Evolutionary conservation across 2,329 filamentous ascomycete genomes (phyloP).

Genomic region (Paraphaeosphaeria sporulosa): DNA sequence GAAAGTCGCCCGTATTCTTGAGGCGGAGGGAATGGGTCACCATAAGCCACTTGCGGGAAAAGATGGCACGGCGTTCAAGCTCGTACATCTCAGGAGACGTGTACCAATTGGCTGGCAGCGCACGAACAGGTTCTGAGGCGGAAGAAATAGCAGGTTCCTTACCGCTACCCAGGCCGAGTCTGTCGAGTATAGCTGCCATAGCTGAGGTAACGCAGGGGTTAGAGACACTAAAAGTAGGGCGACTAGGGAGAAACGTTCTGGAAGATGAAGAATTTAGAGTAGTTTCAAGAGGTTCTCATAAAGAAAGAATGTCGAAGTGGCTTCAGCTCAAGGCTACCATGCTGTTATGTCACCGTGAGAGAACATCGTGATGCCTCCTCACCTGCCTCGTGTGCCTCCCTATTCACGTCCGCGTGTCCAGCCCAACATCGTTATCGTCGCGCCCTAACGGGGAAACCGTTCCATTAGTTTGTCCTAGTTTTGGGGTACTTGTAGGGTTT

Average conservation of each 20-base stretch:
- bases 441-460: conserved; percentile 16
- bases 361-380: conserved; percentile 7
- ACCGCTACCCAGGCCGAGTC: conserved; percentile 11
- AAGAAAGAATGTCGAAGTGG: neutral
- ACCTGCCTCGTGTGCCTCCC: conserved; percentile 4
- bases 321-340: conserved; percentile 1
- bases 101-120: conserved; percentile 49
- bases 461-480: conserved; percentile 11
- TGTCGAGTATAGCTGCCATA: conserved; percentile 14
- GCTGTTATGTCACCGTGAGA: conserved; percentile 1
- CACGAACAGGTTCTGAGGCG: conserved; percentile 35
- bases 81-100: conserved; percentile 50
- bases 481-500: neutral
- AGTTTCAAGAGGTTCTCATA: conserved; percentile 4
- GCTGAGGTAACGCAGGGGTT: neutral
- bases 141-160: neutral
- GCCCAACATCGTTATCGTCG: conserved; percentile 11
- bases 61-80: conserved; percentile 55
- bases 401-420: conserved; percentile 7
- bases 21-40: conserved; percentile 40
- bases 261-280: neutral
- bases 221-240: neutral
- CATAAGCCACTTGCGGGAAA: conserved; percentile 48
- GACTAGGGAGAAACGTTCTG: conserved; percentile 3
- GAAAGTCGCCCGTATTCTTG: conserved; percentile 22